phyloP scores from a whole-genome alignment of 169 alveolate species.

The Plasmodium billcollinsi region DNA sequence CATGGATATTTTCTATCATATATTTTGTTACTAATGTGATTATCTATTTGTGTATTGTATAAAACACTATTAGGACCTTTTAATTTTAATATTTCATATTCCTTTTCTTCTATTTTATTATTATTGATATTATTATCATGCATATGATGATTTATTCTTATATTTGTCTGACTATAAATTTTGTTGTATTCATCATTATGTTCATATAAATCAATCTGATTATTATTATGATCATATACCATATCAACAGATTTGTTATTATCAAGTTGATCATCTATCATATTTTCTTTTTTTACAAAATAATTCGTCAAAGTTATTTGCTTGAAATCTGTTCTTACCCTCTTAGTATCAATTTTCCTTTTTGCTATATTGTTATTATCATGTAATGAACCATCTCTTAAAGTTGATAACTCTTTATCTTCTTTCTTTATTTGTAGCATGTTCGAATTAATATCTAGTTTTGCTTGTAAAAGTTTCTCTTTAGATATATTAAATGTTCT shows the following conservation, averaged over 20 bases:
- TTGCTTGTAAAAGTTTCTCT: slow-evolving; percentile 20
- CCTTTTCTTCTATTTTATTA: slow-evolving; percentile 13
- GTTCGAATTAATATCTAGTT: slow-evolving; percentile 8
- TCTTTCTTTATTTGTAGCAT: slow-evolving; percentile 23
- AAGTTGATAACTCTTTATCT: neutral
- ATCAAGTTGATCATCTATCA: neutral
- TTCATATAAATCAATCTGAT: slow-evolving; percentile 9
- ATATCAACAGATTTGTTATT: neutral
- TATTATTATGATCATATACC: neutral
- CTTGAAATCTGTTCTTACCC: slow-evolving; percentile 57
- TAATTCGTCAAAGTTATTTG: slow-evolving; percentile 59
- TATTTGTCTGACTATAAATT: too few species aligned
- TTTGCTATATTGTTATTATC: neutral
- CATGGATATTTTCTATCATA: slow-evolving; percentile 25
- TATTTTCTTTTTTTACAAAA: slow-evolving; percentile 40
- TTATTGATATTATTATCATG: neutral
- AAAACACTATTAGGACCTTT: slow-evolving; percentile 48
- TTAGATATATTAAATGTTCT: slow-evolving; percentile 29
- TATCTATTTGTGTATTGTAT: slow-evolving; percentile 21
- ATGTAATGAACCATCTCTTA: neutral
- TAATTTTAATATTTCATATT: slow-evolving; percentile 34
- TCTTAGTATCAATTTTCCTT: slow-evolving; percentile 21
- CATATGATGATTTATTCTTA: too few species aligned
- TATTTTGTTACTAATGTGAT: slow-evolving; percentile 32
- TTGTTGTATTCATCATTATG: neutral